Conservation (phyloP, 495 filamentous ascomycete species). For the Tetracladium marchalianum region DNA sequence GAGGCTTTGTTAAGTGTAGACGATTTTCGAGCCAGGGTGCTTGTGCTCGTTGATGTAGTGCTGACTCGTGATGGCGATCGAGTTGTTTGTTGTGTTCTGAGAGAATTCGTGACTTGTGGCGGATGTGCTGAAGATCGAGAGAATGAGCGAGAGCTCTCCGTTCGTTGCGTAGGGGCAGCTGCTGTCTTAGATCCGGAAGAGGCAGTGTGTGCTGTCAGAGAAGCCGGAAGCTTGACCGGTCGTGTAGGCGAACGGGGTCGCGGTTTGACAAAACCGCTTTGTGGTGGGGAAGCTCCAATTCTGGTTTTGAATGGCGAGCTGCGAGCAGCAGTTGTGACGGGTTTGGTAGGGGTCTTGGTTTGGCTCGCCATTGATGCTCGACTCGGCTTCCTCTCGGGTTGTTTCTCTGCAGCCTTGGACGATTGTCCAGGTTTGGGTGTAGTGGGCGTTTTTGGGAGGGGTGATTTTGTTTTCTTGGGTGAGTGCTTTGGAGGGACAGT, state of each 20-base stretch:
- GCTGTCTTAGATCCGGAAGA: constrained; percentile 48
- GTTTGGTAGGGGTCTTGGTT: constrained; percentile 16
- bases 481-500: constrained; percentile 22
- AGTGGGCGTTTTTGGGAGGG: constrained; percentile 20
- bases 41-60: constrained; percentile 6
- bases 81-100: constrained; percentile 2
- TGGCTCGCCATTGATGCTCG: constrained; percentile 6
- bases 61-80: constrained; percentile 16
- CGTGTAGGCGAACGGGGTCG: constrained; percentile 56
- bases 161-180: constrained; percentile 3
- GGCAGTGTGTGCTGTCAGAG: constrained; percentile 53
- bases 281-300: constrained; percentile 25
- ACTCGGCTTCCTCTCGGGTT: constrained; percentile 6
- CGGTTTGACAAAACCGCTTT: constrained; percentile 43
- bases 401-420: constrained; percentile 7
- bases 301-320: constrained; percentile 27
- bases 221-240: constrained; percentile 48
- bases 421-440: constrained; percentile 7
- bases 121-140: constrained; percentile 17
- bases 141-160: constrained; percentile 8
- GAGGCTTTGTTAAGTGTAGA: constrained; percentile 12
- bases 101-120: constrained; percentile 3
- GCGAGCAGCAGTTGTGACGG: constrained; percentile 22
- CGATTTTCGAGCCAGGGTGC: constrained; percentile 7
- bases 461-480: constrained; percentile 18